These are phyloP conservation scores for Candida maesae DNA, from an alignment of 805 yeast species.

Conservation along the genomic window DNA sequence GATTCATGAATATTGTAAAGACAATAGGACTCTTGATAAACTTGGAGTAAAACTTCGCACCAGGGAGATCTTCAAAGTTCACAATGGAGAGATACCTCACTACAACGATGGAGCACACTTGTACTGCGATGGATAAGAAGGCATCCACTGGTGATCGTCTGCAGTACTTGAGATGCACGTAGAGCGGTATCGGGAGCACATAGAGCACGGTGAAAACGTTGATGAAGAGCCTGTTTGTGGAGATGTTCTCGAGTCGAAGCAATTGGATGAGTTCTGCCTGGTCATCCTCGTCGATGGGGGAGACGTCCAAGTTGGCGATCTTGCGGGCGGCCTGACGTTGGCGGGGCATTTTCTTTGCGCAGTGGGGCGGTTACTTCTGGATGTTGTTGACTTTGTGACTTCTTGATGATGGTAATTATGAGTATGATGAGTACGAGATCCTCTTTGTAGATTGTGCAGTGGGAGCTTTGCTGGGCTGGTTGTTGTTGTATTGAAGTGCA, in stretches of 20 bases:
- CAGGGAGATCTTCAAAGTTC: slow-evolving; percentile 1
- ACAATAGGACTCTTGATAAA: slow-evolving; percentile 4
- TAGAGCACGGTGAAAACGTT: slow-evolving; percentile 17
- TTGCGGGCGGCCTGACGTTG: slow-evolving; percentile 12
- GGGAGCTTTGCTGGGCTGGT: too few species aligned
- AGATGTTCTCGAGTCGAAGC: slow-evolving; percentile 11
- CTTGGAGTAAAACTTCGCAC: neutral
- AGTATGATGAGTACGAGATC: too few species aligned
- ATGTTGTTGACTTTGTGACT: neutral
- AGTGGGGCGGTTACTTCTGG: neutral
- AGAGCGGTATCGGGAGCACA: slow-evolving; percentile 17
- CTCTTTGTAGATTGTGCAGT: too few species aligned
- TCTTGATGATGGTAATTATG: neutral
- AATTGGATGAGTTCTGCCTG: slow-evolving; percentile 21
- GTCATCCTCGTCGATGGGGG: slow-evolving; percentile 19
- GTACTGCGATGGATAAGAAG: slow-evolving; percentile 7
- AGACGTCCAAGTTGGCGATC: slow-evolving; percentile 10
- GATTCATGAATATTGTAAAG: slow-evolving; percentile 6
- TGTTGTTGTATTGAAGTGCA: too few species aligned
- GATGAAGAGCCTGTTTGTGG: slow-evolving; percentile 14
- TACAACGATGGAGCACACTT: slow-evolving; percentile 7
- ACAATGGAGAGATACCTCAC: slow-evolving; percentile 10
- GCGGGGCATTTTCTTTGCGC: slow-evolving; percentile 15
- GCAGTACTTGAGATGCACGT: slow-evolving; percentile 14
- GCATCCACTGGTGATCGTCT: slow-evolving; percentile 9